These are phyloP conservation scores for Pulveroboletus sp. DNA, from an alignment of 768 basidiomycete genomes.

Conservation along the genomic window DNA sequence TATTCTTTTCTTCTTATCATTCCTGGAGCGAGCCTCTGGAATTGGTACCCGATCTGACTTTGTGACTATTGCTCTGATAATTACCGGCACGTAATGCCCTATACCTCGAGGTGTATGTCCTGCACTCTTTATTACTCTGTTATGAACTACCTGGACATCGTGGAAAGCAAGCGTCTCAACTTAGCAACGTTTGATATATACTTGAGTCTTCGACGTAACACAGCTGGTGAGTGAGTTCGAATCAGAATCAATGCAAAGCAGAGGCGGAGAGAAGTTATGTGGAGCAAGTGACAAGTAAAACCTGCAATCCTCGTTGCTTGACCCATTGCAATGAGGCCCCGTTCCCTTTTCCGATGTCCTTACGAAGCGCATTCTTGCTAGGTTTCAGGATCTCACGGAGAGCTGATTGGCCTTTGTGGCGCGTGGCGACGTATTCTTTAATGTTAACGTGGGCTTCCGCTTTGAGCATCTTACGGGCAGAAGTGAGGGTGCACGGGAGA, in stretches of 20 bases:
- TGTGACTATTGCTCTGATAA: neutral
- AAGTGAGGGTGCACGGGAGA: slow-evolving; percentile 55
- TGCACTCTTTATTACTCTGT: slow-evolving; percentile 4
- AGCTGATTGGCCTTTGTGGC: slow-evolving; percentile 57
- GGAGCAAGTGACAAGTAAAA: slow-evolving; percentile 54
- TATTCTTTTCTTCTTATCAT: neutral
- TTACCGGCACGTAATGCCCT: slow-evolving; percentile 15
- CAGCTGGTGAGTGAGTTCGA: neutral
- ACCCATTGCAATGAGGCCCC: slow-evolving; percentile 50
- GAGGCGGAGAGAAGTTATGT: slow-evolving; percentile 18
- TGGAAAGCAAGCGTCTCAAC: neutral
- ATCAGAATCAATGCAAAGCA: neutral
- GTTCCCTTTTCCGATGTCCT: slow-evolving; percentile 50
- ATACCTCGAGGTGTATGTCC: slow-evolving; percentile 17
- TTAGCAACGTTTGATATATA: neutral
- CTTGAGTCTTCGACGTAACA: neutral
- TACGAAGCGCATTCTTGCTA: slow-evolving; percentile 55
- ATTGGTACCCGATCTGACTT: neutral
- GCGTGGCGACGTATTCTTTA: slow-evolving; percentile 64
- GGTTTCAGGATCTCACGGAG: slow-evolving; percentile 60
- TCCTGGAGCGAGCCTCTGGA: slow-evolving; percentile 6
- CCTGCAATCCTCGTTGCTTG: slow-evolving; percentile 58
- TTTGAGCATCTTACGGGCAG: slow-evolving; percentile 67
- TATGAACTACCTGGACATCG: neutral
- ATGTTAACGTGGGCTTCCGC: slow-evolving; percentile 66